phyloP scores from a whole-genome alignment of 2,329 filamentous ascomycete genomes.

The Dothistroma septosporum region DNA sequence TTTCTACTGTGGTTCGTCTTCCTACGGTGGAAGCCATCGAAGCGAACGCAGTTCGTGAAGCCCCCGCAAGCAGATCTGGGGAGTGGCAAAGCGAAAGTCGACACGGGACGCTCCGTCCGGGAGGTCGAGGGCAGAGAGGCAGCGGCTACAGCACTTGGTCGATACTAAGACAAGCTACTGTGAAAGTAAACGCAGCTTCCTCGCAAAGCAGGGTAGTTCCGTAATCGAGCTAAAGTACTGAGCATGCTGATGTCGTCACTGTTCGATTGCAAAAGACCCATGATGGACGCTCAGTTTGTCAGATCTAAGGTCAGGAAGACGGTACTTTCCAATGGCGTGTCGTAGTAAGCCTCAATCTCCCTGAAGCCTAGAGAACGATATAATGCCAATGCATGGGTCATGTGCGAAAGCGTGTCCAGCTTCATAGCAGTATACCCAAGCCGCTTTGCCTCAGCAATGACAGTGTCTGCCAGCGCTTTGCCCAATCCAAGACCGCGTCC shows the following conservation, averaged over 20 bases:
- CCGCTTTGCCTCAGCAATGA: slow-evolving; percentile 44
- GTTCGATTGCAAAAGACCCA: too few species aligned
- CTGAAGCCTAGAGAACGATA: slow-evolving; percentile 52
- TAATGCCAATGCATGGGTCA: slow-evolving; percentile 49
- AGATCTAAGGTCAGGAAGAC: slow-evolving; percentile 44
- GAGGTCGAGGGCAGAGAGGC: slow-evolving; percentile 4
- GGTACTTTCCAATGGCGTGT: slow-evolving; percentile 52
- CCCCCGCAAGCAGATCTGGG: slow-evolving; percentile 42
- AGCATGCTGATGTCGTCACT: too few species aligned
- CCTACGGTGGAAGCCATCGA: too few species aligned
- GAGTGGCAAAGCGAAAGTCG: slow-evolving; percentile 44
- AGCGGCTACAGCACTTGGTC: slow-evolving; percentile 3
- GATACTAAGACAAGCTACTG: slow-evolving; percentile 13
- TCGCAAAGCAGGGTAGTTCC: too few species aligned
- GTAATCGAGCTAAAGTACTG: too few species aligned
- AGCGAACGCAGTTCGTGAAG: slow-evolving; percentile 52
- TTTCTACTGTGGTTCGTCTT: slow-evolving; percentile 62
- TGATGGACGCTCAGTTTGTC: neutral
- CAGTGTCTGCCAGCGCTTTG: slow-evolving; percentile 43
- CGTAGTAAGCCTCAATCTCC: slow-evolving; percentile 52
- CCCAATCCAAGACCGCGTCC: slow-evolving; percentile 51
- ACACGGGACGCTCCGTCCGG: slow-evolving; percentile 34
- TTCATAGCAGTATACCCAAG: slow-evolving; percentile 52
- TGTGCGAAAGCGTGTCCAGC: slow-evolving; percentile 54
- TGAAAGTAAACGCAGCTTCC: neutral